Conservation (phyloP, 768 basidiomycete genomes). For the Tulasnella sp. region DNA sequence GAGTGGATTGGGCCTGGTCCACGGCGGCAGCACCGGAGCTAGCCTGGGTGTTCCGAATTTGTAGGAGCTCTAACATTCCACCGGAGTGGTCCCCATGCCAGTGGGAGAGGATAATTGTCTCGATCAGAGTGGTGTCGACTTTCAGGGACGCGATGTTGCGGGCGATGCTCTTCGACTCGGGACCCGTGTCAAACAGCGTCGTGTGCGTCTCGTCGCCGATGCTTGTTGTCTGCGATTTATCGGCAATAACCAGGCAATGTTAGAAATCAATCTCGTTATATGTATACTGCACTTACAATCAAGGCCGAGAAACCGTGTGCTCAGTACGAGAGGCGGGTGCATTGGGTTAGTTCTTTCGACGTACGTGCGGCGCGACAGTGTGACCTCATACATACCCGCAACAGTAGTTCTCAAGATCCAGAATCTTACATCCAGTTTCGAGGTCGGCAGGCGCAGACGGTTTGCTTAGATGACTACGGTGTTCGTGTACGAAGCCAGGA, state of each 20-base stretch:
- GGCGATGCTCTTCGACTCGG: constrained; percentile 73
- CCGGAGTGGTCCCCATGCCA: constrained; percentile 80
- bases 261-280: background rate
- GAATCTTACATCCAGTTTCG: constrained; percentile 59
- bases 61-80: constrained; percentile 53
- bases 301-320: constrained; percentile 85
- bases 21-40: background rate
- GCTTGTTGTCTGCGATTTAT: constrained; percentile 54
- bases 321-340: constrained; percentile 47
- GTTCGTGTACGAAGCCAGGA: constrained; percentile 74
- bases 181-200: constrained; percentile 85
- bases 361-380: background rate
- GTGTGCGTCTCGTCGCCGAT: constrained; percentile 51
- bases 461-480: constrained; percentile 64
- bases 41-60: background rate
- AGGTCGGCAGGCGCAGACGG: constrained; percentile 51
- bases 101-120: constrained; percentile 66
- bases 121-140: constrained; percentile 56
- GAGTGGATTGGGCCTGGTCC: constrained; percentile 34
- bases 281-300: constrained; percentile 54
- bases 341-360: constrained; percentile 39
- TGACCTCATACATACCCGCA: constrained; percentile 42
- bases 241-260: background rate
- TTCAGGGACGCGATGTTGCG: constrained; percentile 69
- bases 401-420: constrained; percentile 74